Evolutionary conservation across 2,329 filamentous ascomycete species (phyloP).

Genomic region (Cladosporium sp.): DNA sequence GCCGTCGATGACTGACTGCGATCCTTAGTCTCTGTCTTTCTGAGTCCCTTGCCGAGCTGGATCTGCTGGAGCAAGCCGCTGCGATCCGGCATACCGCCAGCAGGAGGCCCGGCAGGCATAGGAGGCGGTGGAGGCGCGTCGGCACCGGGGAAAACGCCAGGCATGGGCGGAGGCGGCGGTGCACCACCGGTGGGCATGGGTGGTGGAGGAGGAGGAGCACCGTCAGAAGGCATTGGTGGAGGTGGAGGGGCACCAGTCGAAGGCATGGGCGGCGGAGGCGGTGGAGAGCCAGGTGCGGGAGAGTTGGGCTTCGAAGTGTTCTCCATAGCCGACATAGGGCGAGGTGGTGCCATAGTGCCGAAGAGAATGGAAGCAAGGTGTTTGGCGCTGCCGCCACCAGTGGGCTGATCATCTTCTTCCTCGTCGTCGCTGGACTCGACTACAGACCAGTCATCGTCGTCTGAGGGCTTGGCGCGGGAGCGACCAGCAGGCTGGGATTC

Average conservation of each 20-base stretch:
- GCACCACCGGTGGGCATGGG: constrained; percentile 38
- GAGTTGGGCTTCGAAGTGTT: constrained; percentile 47
- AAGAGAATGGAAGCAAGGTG: constrained; percentile 93
- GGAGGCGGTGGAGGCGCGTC: constrained; percentile 41
- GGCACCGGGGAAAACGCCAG: constrained; percentile 30
- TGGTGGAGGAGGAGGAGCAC: constrained; percentile 43
- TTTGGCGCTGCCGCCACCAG: constrained; percentile 78
- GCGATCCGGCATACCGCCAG: constrained; percentile 37
- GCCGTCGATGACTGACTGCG: constrained; percentile 68
- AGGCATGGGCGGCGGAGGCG: constrained; percentile 43
- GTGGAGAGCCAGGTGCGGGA: constrained; percentile 33
- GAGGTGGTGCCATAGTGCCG: constrained; percentile 91
- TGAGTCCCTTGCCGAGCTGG: constrained; percentile 70
- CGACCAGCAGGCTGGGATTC: constrained; percentile 43
- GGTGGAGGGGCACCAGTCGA: constrained; percentile 38
- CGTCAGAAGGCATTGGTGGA: constrained; percentile 24
- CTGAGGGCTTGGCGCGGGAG: constrained; percentile 51
- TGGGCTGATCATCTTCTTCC: constrained; percentile 70
- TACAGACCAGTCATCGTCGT: constrained; percentile 76
- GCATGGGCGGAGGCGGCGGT: constrained; percentile 45
- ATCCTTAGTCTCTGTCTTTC: constrained; percentile 87
- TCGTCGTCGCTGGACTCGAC: constrained; percentile 71
- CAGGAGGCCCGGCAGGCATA: constrained; percentile 38
- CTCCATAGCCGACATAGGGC: constrained; percentile 72
- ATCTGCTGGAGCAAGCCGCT: constrained; percentile 76